Conservation (phyloP, 352 stramenopile species). For the Phytopythium oedochilum region DNA sequence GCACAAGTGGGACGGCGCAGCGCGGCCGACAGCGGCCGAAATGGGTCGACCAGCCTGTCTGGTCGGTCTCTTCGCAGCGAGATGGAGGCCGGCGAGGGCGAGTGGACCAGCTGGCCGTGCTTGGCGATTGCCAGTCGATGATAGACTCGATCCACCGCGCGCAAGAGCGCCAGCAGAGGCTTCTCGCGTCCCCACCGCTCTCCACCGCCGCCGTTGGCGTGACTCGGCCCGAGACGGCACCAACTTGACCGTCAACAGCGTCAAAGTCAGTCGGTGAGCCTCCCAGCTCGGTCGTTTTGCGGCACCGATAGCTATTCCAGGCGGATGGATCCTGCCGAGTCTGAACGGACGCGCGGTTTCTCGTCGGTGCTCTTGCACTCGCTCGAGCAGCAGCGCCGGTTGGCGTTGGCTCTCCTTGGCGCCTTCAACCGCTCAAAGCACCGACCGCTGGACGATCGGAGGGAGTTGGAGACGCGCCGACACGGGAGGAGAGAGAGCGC, state of each 20-base stretch:
- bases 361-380: not conserved
- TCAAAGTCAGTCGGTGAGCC: not conserved
- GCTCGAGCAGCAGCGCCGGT: not conserved
- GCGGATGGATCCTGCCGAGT: not conserved
- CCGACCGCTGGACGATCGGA: not conserved
- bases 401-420: not conserved
- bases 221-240: not conserved
- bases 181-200: not conserved
- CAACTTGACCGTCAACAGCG: not conserved
- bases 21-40: not conserved
- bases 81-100: not conserved
- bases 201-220: not conserved
- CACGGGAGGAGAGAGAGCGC: not conserved
- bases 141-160: not conserved
- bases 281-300: not conserved
- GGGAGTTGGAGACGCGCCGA: not conserved
- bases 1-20: not conserved
- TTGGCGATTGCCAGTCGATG: conserved; percentile 17
- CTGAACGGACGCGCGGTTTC: not conserved
- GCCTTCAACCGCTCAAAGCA: not conserved
- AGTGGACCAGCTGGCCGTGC: conserved; percentile 9
- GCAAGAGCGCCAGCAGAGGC: not conserved
- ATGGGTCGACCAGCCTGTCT: conserved; percentile 19
- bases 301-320: not conserved
- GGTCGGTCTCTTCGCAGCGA: conserved; percentile 3